Base-by-base conservation (phyloP, 2,329 filamentous ascomycete genomes). In the Pseudofabraea citricarpa region DNA sequence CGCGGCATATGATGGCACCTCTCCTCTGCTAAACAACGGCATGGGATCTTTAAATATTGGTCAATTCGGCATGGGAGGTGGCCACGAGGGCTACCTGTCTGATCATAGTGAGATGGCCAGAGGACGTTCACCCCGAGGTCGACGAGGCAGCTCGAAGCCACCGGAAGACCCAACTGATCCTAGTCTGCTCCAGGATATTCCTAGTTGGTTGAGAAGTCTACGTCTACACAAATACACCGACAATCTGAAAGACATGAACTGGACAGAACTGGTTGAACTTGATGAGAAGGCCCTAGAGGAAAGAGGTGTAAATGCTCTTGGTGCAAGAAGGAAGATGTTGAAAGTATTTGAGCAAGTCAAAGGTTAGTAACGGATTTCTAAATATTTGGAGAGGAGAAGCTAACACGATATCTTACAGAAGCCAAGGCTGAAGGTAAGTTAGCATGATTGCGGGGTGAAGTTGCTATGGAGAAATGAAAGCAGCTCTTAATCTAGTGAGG, bases 331-430 rank as follows among this genome's bases (percentile, higher is more conserved):
- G 63, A 98, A 98, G 78, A 94, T 98, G 88, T 72, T 98, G 48
- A 98, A 98, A 80, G 93, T 97, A 44, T 97, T 97, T 67, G 93
- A 97, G 58, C 90, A 96, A 72, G 91, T 97, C 59, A 89, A 82
- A 68, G 86, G 80, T 82, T 68, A 51, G 69, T 56, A n/a, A n/a
- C n/a, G n/a, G n/a, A n/a, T n/a, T n/a, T n/a, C n/a, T n/a, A n/a
- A n/a, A n/a, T n/a, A n/a, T n/a, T n/a, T n/a, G n/a, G n/a, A n/a
- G n/a, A n/a, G n/a, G n/a, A n/a, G n/a, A n/a, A n/a, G n/a, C n/a
- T n/a, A n/a, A n/a, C n/a, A n/a, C n/a, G n/a, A n/a, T n/a, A 2
- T 8, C 6, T 20, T 40, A 45, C 56, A 82, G 85, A 88, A 61
- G 85, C 85, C 54, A 87, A 83, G 60, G 74, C 79, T 23, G 83